Conservation (phyloP, 1,284 basidiomycete genomes). For the Moesziomyces sp. region DNA sequence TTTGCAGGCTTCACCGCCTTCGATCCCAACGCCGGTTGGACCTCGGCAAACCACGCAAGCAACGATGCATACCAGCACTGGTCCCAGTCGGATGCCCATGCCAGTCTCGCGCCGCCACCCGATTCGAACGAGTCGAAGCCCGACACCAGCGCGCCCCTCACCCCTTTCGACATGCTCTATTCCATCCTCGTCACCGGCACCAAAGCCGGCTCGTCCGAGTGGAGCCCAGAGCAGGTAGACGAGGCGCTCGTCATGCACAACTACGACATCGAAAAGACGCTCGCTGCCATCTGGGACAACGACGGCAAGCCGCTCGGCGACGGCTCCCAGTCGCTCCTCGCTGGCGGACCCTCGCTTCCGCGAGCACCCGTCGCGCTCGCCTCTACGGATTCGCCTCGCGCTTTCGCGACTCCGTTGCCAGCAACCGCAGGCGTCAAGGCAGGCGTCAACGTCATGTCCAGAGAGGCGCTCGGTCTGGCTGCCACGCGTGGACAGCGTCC, state of each 20-base stretch:
- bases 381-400: slow-evolving; percentile 18
- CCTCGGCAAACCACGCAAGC: slow-evolving; percentile 14
- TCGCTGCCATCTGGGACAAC: slow-evolving; percentile 86
- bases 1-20: slow-evolving; percentile 29
- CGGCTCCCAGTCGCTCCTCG: slow-evolving; percentile 29
- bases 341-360: slow-evolving; percentile 15
- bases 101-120: slow-evolving; percentile 4
- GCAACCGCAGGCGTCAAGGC: slow-evolving; percentile 46
- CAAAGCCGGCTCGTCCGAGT: slow-evolving; percentile 48
- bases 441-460: slow-evolving; percentile 52
- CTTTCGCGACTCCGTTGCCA: slow-evolving; percentile 17
- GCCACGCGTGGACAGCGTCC: slow-evolving; percentile 20
- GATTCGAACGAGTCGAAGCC: slow-evolving; percentile 56
- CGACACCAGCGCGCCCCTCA: slow-evolving; percentile 78
- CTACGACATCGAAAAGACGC: slow-evolving; percentile 93
- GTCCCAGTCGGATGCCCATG: slow-evolving; percentile 1
- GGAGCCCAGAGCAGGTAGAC: slow-evolving; percentile 86
- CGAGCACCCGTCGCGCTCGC: slow-evolving; percentile 1
- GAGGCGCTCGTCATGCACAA: slow-evolving; percentile 86
- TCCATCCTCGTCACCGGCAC: slow-evolving; percentile 78
- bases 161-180: slow-evolving; percentile 92
- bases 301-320: slow-evolving; percentile 51
- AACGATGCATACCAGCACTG: slow-evolving; percentile 11
- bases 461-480: slow-evolving; percentile 43
- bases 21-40: slow-evolving; percentile 38